Percentiles rank a stretch among this genome's conserved stretches.
Evolutionary conservation across 2,329 filamentous ascomycete genomes (phyloP).

Genomic region (Colletotrichum echinochloae): DNA sequence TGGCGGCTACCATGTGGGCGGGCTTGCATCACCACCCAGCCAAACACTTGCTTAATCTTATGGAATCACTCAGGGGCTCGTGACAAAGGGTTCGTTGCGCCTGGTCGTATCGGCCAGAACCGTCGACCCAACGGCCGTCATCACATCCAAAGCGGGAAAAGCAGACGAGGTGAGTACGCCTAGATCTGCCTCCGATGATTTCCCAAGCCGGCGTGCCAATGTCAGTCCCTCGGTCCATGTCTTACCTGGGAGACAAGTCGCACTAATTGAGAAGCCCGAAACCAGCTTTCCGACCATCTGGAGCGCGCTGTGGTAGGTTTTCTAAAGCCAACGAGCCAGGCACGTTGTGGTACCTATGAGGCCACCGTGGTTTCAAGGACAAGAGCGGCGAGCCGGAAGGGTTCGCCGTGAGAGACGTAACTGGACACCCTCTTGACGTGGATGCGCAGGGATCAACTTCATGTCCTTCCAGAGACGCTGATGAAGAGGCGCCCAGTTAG

Average conservation of each 20-base stretch:
- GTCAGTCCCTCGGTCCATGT: neutral
- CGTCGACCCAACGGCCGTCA: conserved; percentile 45
- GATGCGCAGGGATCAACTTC: conserved; percentile 8
- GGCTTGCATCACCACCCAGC: conserved; percentile 10
- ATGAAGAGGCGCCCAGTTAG: conserved; percentile 44
- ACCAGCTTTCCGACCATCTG: conserved; percentile 45
- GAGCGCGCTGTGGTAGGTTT: conserved; percentile 42
- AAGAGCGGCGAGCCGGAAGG: conserved; percentile 43
- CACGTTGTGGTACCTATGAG: conserved; percentile 46
- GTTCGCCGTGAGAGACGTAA: conserved; percentile 46
- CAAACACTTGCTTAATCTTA: neutral
- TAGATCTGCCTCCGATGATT: conserved; percentile 2
- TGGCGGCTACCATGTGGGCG: conserved; percentile 17
- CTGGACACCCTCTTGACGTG: conserved; percentile 13
- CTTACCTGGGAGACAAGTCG: conserved; percentile 18
- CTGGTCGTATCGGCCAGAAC: conserved; percentile 32
- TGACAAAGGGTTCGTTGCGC: conserved; percentile 5
- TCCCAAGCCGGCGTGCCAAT: neutral
- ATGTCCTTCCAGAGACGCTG: conserved; percentile 42
- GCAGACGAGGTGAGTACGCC: conserved; percentile 40
- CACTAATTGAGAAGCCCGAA: conserved; percentile 9
- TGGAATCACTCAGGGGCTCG: neutral
- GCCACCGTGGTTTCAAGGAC: conserved; percentile 44
- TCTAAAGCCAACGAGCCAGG: conserved; percentile 44
- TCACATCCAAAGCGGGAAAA: conserved; percentile 47